phyloP scores from a whole-genome alignment of 441 rosid genomes.

The Erodium texanum region DNA sequence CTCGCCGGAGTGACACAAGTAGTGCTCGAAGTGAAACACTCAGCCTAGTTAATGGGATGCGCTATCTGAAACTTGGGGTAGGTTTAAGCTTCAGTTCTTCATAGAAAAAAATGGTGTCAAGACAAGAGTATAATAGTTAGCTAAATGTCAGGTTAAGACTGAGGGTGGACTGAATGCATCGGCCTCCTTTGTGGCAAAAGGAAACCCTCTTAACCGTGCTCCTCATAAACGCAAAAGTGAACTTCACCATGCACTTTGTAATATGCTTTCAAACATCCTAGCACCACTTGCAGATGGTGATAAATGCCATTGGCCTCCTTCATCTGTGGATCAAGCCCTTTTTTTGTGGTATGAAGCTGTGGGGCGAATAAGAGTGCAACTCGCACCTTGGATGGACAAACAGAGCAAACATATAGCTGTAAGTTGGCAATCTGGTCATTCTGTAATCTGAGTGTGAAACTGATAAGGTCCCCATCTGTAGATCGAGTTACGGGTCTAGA shows the following conservation, averaged over 20 bases:
- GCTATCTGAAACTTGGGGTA: slow-evolving; percentile 97
- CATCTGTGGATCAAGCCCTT: slow-evolving; percentile 89
- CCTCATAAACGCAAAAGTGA: slow-evolving; percentile 95
- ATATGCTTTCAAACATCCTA: slow-evolving; percentile 93
- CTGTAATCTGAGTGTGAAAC: slow-evolving; percentile 1
- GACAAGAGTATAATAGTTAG: slow-evolving; percentile 23
- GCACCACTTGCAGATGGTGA: slow-evolving; percentile 97
- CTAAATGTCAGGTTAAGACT: slow-evolving; percentile 66
- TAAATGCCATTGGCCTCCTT: slow-evolving; percentile 97
- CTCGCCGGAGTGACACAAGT: slow-evolving; percentile 76
- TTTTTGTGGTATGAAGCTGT: slow-evolving; percentile 96
- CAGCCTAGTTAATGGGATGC: slow-evolving; percentile 96
- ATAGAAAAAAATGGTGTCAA: slow-evolving; percentile 14
- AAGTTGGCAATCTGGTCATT: slow-evolving; percentile 28
- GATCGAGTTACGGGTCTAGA: too few relatives aligned
- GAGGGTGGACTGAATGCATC: slow-evolving; percentile 99
- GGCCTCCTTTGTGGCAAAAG: slow-evolving; percentile 96
- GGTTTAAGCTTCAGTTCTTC: slow-evolving; percentile 23
- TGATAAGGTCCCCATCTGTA: too few relatives aligned
- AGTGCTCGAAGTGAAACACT: slow-evolving; percentile 91
- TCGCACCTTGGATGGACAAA: slow-evolving; percentile 96
- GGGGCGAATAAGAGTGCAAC: slow-evolving; percentile 79
- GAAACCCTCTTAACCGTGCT: slow-evolving; percentile 85
- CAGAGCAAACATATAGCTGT: slow-evolving; percentile 97
- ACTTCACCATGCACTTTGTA: slow-evolving; percentile 95